These are phyloP conservation scores for Volutella citrinella DNA, from an alignment of 2,329 filamentous ascomycete genomes.

Conservation along the genomic window DNA sequence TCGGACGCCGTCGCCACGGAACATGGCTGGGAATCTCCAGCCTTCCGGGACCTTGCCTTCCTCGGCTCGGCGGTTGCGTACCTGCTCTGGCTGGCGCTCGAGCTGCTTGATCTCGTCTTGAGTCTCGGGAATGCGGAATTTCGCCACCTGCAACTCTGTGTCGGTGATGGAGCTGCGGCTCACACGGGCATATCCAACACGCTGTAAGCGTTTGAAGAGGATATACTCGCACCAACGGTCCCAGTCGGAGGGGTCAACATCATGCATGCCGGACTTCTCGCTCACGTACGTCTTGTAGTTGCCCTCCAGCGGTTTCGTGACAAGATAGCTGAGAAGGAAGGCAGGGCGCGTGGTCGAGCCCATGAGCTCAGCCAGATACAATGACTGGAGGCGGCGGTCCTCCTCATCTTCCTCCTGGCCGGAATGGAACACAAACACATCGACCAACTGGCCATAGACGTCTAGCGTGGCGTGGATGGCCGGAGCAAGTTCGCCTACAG, in stretches of 20 bases:
- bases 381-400: constrained; percentile 79
- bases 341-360: constrained; percentile 74
- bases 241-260: constrained; percentile 91
- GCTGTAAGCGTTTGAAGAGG: constrained; percentile 82
- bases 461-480: constrained; percentile 96
- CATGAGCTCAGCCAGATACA: constrained; percentile 88
- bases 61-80: constrained; percentile 55
- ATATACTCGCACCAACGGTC: constrained; percentile 99
- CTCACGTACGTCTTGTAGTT: constrained; percentile 98
- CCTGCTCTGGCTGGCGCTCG: constrained; percentile 43
- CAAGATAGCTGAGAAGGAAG: constrained; percentile 86
- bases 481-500: constrained; percentile 90
- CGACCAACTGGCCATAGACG: constrained; percentile 83
- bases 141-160: constrained; percentile 93
- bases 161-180: constrained; percentile 91
- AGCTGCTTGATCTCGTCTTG: constrained; percentile 52
- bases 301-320: constrained; percentile 83
- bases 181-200: constrained; percentile 86
- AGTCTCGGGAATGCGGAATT: constrained; percentile 76
- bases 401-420: constrained; percentile 96
- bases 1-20: constrained; percentile 80
- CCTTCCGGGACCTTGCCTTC: constrained; percentile 76
- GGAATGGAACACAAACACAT: constrained; percentile 98
- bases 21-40: constrained; percentile 78
- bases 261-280: constrained; percentile 83